phyloP scores from a whole-genome alignment of 148 eudicot genomes.

The Arctostaphylos glauca region DNA sequence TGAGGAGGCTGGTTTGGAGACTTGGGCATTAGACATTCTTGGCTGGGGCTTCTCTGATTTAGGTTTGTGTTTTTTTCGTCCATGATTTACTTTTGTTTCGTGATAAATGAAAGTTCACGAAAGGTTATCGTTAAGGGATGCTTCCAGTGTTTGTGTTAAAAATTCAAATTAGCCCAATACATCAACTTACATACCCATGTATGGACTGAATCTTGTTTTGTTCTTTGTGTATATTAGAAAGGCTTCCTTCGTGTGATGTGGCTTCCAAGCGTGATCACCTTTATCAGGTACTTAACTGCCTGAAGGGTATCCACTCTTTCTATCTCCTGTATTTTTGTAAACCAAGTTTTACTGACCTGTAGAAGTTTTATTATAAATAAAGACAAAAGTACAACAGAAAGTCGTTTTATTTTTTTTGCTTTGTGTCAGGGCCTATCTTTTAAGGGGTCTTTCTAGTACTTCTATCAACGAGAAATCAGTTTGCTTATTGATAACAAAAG shows the following conservation, averaged over 20 bases:
- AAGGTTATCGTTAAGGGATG: background rate
- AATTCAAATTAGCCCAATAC: background rate
- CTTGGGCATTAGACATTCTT: slow-evolving; percentile 93
- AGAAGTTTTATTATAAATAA: background rate
- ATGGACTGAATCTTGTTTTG: background rate
- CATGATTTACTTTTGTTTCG: background rate
- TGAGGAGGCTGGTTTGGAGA: slow-evolving; percentile 79
- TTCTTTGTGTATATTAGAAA: slow-evolving; percentile 37
- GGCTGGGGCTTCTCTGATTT: slow-evolving; percentile 97
- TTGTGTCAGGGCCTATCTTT: background rate
- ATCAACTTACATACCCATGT: background rate
- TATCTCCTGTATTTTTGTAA: background rate
- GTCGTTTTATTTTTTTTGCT: background rate
- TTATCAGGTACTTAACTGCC: slow-evolving; percentile 55
- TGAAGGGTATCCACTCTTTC: background rate
- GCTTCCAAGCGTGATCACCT: slow-evolving; percentile 87
- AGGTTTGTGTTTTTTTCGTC: slow-evolving; percentile 38
- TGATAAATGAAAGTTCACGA: background rate
- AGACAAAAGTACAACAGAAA: background rate
- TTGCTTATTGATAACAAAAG: too few relatives aligned
- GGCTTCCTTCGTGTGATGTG: slow-evolving; percentile 64
- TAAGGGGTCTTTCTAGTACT: background rate
- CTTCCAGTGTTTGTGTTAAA: background rate
- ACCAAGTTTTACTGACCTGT: background rate
- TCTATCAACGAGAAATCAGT: background rate